A percentile compares a stretch with the other conserved stretches of the same genome.
Evolutionary conservation across 768 basidiomycete genomes (phyloP).

Genomic region (Leucosporidium yakuticum): DNA sequence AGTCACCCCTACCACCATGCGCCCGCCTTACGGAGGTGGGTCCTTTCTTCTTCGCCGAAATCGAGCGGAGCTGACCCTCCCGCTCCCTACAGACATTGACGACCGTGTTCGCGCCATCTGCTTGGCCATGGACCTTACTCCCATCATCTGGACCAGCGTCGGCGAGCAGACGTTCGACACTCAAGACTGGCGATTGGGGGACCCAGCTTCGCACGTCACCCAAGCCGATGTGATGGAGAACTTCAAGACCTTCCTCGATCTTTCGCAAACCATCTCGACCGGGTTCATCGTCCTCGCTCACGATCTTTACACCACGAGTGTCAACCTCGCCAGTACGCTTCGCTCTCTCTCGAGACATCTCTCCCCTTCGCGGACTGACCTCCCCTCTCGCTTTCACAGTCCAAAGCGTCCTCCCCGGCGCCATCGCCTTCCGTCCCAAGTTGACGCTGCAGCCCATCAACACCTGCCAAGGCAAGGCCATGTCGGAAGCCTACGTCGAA

Average conservation of each 20-base stretch:
- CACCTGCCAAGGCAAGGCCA: conserved; percentile 55
- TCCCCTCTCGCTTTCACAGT: conserved; percentile 51
- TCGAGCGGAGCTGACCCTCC: no score
- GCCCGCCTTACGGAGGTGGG: conserved; percentile 62
- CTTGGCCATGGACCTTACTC: conserved; percentile 69
- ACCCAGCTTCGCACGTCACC: conserved; percentile 53
- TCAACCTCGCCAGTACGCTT: conserved; percentile 1
- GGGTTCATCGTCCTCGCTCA: conserved; percentile 79
- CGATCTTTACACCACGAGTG: neutral
- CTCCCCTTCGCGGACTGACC: neutral
- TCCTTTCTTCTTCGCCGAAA: no score
- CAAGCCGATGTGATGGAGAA: conserved; percentile 55
- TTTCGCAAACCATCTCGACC: conserved; percentile 48
- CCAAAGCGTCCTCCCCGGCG: conserved; percentile 76
- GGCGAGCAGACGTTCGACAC: conserved; percentile 37
- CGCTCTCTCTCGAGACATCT: no score
- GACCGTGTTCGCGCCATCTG: conserved; percentile 76
- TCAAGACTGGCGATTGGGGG: conserved; percentile 67
- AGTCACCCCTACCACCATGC: conserved; percentile 53
- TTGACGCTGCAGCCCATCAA: conserved; percentile 68
- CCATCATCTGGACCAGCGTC: conserved; percentile 75
- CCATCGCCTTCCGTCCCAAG: conserved; percentile 54
- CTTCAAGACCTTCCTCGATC: conserved; percentile 64
- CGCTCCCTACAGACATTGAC: conserved; percentile 53
- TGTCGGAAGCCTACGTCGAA: conserved; percentile 54